Base-by-base conservation (phyloP, 163 green algal genomes). In the Volvox carteri region DNA sequence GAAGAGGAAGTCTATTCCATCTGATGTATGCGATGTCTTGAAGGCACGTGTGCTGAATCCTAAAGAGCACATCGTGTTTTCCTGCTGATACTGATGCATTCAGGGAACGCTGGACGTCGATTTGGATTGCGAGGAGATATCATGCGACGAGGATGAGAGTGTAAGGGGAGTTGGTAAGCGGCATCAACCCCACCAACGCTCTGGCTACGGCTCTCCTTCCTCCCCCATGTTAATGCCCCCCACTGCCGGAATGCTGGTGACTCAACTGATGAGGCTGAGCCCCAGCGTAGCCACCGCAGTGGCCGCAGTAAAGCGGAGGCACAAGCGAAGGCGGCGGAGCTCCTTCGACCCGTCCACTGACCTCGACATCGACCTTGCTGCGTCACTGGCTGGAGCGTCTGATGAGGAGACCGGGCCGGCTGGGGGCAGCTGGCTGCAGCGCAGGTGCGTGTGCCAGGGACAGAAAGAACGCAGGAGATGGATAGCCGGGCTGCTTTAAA, bases 341-440 rank as follows among this genome's bases (percentile, higher is more conserved):
- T 87, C 79, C 4, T 77, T 86, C 25, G 60, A 60, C 23, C 58
- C 28, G 0, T 14, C 23, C n/a, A 65, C 41, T 8, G 46, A 14
- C 8, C 12, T 28, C 44, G 46, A 14, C 8, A 23, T 28, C 44
- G 73, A 60, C 18, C 18, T 65, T 16, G n/a, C 41, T 25, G 58
- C 39, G 78, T 39, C 35, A 30, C 28, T 37, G 35, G 80, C 28
- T 2, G 65, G 11, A 14, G 60, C 12, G 44, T 28, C 4, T 30
- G 65, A n/a, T 1, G 80, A n/a, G 42, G 78, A 50, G 21, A 60
- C 28, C 3, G 58, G 77, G 25, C 8, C 3, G 12, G 52, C 21
- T 12, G 54, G 6, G 28, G 65, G 41, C 28, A 87, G 80, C 65
- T 87, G 80, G 80, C 35, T 87, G 33, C n/a, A 79, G 80, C 80